Percentiles rank a stretch among this genome's conserved stretches.
Evolutionary conservation across 2,329 filamentous ascomycete species (phyloP).

Genomic region (Raffaelea ambrosiae): DNA sequence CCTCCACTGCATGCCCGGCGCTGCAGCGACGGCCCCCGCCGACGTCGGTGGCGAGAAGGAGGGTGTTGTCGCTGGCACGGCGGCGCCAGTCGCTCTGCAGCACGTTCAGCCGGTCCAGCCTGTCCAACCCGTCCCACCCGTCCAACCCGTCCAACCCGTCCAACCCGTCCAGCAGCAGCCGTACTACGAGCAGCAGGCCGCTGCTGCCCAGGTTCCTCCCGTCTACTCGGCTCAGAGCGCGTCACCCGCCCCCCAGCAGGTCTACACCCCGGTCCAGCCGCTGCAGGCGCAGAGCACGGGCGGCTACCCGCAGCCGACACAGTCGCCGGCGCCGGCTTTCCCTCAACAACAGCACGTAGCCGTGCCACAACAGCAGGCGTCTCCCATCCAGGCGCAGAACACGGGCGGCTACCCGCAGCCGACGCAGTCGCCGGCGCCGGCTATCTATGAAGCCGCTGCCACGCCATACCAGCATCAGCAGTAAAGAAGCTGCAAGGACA

Average conservation of each 20-base stretch:
- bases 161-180: constrained; percentile 9
- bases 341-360: constrained; percentile 2
- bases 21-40: constrained; percentile 7
- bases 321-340: background rate
- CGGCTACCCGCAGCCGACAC: constrained; percentile 1
- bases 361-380: constrained; percentile 1
- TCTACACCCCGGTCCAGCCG: background rate
- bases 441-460: background rate
- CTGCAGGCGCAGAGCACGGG: background rate
- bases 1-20: constrained; percentile 26
- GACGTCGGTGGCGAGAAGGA: constrained; percentile 15
- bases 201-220: background rate
- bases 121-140: background rate
- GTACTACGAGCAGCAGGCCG: constrained; percentile 12
- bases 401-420: constrained; percentile 1
- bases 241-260: too few species aligned
- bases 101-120: constrained; percentile 11
- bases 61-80: background rate
- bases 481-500: background rate
- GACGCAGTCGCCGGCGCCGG: background rate
- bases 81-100: constrained; percentile 5
- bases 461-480: background rate
- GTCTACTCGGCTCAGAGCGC: background rate
- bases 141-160: background rate
- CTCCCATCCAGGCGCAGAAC: background rate